Conservation (phyloP, 192 early-diverging fungal genomes). For the Backusella mclennaniae region DNA sequence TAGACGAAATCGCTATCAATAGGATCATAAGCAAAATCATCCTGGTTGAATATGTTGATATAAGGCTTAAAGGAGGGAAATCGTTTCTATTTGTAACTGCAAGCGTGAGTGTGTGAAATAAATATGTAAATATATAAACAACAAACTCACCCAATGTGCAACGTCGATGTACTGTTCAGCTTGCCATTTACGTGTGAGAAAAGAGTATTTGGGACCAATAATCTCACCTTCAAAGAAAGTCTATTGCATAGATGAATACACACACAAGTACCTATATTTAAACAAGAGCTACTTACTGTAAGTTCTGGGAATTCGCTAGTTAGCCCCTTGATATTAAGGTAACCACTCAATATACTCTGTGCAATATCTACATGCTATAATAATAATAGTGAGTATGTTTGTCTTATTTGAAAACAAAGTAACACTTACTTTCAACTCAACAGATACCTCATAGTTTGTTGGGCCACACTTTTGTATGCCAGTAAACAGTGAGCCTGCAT, state of each 20-base stretch:
- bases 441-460: constrained; percentile 64
- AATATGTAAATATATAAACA: background rate
- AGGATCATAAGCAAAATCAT: constrained; percentile 42
- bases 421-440: constrained; percentile 65
- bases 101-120: background rate
- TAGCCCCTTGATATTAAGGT: constrained; percentile 74
- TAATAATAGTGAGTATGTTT: background rate
- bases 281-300: constrained; percentile 33
- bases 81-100: background rate
- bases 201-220: constrained; percentile 73
- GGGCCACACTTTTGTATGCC: constrained; percentile 63
- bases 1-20: constrained; percentile 63
- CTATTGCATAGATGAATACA: background rate
- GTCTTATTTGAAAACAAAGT: background rate
- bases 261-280: background rate
- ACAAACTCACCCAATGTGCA: constrained; percentile 69
- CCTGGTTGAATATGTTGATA: constrained; percentile 14
- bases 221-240: constrained; percentile 90
- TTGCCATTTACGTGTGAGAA: constrained; percentile 86
- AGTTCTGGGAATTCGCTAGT: constrained; percentile 77
- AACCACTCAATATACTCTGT: constrained; percentile 72
- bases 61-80: constrained; percentile 19
- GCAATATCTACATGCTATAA: constrained; percentile 65
- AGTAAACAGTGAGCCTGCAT: constrained; percentile 59
- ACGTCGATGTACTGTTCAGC: constrained; percentile 68